Evolutionary conservation across 768 basidiomycete species (phyloP).

Genomic region (Tulasnella sp.): DNA sequence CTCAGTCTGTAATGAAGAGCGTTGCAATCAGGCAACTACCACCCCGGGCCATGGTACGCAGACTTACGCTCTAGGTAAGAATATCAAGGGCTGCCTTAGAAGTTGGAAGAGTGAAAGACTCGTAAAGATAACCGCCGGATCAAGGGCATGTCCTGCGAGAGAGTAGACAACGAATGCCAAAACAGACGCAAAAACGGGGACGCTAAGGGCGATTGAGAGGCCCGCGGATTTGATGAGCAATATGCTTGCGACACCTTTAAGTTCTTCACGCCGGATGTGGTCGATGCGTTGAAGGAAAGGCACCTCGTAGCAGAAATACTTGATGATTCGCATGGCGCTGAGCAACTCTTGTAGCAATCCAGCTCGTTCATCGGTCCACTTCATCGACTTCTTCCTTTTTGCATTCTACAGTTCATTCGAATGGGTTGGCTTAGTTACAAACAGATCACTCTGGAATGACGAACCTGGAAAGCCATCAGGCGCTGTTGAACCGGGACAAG

Average conservation of each 20-base stretch:
- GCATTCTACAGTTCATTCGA: slow-evolving; percentile 43
- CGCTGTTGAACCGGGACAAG: slow-evolving; percentile 67
- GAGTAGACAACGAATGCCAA: slow-evolving; percentile 67
- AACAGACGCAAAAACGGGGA: slow-evolving; percentile 62
- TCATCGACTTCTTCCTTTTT: slow-evolving; percentile 70
- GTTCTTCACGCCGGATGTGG: slow-evolving; percentile 52
- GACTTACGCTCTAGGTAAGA: slow-evolving; percentile 47
- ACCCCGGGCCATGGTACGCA: background rate
- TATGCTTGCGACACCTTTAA: slow-evolving; percentile 55
- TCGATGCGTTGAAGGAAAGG: slow-evolving; percentile 59
- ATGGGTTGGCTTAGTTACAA: slow-evolving; percentile 43
- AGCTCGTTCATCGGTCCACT: slow-evolving; percentile 84
- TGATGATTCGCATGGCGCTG: slow-evolving; percentile 87
- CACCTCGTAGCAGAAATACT: slow-evolving; percentile 71
- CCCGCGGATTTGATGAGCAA: slow-evolving; percentile 60
- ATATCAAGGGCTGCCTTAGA: slow-evolving; percentile 67
- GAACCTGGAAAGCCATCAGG: slow-evolving; percentile 70
- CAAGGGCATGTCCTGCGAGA: slow-evolving; percentile 50
- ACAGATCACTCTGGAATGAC: slow-evolving; percentile 23
- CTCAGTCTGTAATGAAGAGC: slow-evolving; percentile 45
- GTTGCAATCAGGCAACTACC: slow-evolving; percentile 5
- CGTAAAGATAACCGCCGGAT: slow-evolving; percentile 65
- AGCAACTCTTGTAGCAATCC: slow-evolving; percentile 87
- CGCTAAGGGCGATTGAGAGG: slow-evolving; percentile 56
- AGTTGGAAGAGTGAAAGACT: slow-evolving; percentile 62